Base-by-base conservation (phyloP, 164 flowering plant species). In the Protea cynaroides region DNA sequence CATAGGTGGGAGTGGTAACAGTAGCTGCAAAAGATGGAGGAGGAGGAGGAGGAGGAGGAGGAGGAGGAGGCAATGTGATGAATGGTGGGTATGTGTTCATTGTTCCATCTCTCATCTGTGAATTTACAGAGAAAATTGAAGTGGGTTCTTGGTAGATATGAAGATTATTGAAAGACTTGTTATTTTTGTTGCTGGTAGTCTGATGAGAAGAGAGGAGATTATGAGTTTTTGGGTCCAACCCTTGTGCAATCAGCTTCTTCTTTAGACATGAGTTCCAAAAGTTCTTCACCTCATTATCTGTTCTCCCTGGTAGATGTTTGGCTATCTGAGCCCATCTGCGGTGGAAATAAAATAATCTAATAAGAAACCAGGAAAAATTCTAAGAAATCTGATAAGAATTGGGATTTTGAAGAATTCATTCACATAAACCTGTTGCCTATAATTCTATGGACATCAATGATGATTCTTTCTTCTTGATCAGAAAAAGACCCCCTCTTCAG, bases 271-370 rank as follows among this genome's bases (percentile, higher is more conserved):
- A 84, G 63, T 84, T 84, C 86, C 88, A 84, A 47, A 79, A 84
- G 63, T 84, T 84, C 82, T 84, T 84, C 72, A 84, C 84, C 73
- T 84, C 88, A 58, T 84, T 84, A 73, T 84, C 88, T 29, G 88
- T 82, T 67, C 88, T 79, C 36, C 88, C 88, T 7, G 88, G 88
- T 1, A 84, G 74, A 65, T 84, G 83, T 73, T 84, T 84, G 0
- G 88, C 88, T 68, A 84, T 84, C 56, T 82, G 84, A 57, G 88
- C 86, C 88, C 88, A 84, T 67, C 84, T 83, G 81, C 10, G 53
- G 25, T 1, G 34, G 34, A 29, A 29, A 29, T 29, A 5, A 29
- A 29, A 7, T 23, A 34, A 25, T 58, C 8, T 25, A 17, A 58
- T 18, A 22, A 58, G 44, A 58, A 58, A 18, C 23, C 10, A n/a